phyloP scores from a whole-genome alignment of 129 eudicot genomes.

The Flaveria sonorensis region DNA sequence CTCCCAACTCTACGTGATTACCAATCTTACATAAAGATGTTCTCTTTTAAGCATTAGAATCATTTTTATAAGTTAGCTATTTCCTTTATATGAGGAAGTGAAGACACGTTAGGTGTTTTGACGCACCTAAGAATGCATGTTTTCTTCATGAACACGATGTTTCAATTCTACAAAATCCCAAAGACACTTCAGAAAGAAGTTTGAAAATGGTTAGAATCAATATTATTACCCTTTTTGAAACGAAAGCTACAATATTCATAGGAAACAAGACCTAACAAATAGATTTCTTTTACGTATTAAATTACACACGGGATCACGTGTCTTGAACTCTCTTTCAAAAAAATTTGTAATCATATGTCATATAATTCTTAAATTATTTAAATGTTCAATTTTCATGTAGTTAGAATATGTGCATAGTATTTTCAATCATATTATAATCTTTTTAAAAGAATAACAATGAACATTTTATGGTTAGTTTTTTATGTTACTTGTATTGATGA shows the following conservation, averaged over 20 bases:
- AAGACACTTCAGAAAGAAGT: conserved; percentile 21
- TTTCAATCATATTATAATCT: too few relatives aligned
- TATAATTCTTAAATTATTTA: not conserved
- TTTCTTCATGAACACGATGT: conserved; percentile 35
- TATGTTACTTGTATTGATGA: too few relatives aligned
- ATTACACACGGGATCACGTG: conserved; percentile 13
- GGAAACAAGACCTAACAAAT: conserved; percentile 35
- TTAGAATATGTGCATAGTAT: too few relatives aligned
- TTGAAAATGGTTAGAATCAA: conserved; percentile 19
- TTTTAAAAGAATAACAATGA: too few relatives aligned
- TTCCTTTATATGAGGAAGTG: conserved; percentile 13
- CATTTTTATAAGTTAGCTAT: not conserved
- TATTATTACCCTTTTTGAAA: conserved; percentile 18
- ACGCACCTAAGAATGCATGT: conserved; percentile 20
- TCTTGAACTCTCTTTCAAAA: conserved; percentile 20
- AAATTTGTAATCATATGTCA: not conserved
- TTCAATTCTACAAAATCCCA: conserved; percentile 1
- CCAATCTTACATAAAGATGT: not conserved
- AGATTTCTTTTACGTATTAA: conserved; percentile 36
- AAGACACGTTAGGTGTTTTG: conserved; percentile 20
- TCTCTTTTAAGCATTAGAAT: not conserved
- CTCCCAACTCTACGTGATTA: too few relatives aligned
- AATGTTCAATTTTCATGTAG: not conserved
- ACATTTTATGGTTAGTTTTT: too few relatives aligned
- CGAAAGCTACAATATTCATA: conserved; percentile 25